These are phyloP conservation scores for Adiantum capillusveneris DNA, from an alignment of 75 land plant genomes.

Conservation along the genomic window DNA sequence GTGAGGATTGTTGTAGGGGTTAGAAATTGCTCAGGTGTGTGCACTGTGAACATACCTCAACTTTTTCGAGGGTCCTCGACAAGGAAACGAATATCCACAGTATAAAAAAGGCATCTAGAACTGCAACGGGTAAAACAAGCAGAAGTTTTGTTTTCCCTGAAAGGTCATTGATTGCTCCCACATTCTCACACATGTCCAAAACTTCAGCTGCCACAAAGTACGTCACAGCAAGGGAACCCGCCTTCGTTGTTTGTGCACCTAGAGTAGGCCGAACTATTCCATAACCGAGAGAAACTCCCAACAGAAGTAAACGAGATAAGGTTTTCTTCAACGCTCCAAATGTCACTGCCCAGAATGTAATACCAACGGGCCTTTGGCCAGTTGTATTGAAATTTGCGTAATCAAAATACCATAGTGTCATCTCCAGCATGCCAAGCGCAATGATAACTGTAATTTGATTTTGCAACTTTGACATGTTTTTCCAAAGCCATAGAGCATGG, in stretches of 20 bases:
- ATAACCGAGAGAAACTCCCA: conserved; percentile 49
- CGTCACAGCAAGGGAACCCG: conserved; percentile 21
- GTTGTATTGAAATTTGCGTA: conserved; percentile 42
- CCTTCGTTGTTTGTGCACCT: conserved; percentile 33
- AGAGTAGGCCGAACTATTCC: conserved; percentile 41
- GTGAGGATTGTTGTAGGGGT: too few species aligned
- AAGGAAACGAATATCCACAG: conserved; percentile 44
- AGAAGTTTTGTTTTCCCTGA: conserved; percentile 29
- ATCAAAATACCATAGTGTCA: conserved; percentile 50
- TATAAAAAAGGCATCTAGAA: conserved; percentile 41
- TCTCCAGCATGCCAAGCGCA: conserved; percentile 46
- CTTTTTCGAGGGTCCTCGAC: conserved; percentile 39
- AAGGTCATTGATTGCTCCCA: conserved; percentile 37
- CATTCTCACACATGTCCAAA: conserved; percentile 38
- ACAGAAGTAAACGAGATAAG: conserved; percentile 36
- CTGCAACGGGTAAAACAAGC: conserved; percentile 40
- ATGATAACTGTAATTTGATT: conserved; percentile 37
- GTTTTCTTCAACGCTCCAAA: conserved; percentile 48
- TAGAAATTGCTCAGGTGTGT: too few species aligned
- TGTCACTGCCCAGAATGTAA: conserved; percentile 45
- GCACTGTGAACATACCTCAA: conserved; percentile 34
- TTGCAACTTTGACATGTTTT: conserved; percentile 37
- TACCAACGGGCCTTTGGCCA: conserved; percentile 36
- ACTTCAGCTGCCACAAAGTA: conserved; percentile 37
- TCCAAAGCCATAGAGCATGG: conserved; percentile 35